Evolutionary conservation across 2,329 filamentous ascomycete species (phyloP), one percentile per base, ranked within the genome.

Genomic region (Penicillium sp.): DNA sequence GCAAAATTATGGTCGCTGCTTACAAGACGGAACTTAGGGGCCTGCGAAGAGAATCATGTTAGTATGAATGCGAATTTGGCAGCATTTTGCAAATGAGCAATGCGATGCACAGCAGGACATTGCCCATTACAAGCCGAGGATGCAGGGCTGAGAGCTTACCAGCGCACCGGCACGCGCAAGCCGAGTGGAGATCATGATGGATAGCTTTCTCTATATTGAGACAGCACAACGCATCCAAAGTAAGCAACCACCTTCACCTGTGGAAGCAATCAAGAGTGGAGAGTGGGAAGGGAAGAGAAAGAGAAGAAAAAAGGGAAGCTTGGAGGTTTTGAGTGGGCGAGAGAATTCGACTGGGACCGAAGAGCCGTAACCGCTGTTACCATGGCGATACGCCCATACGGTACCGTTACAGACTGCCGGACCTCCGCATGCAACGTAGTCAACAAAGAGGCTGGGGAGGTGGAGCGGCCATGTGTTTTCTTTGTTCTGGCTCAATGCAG

Each of bases 161-260:
- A 81, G 74, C 74, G 75, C 78, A 77, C 78, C 77, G 68, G 76
- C 71, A 73, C 79, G 79, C 75, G 78, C 75, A 68, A 81, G 74
- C 75, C 77, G 75, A 68, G 78, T 75, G 70, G 79, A 78, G 72
- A 81, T 78, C 79, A 81, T 81, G 70, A 72, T 80, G 74, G 68
- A 72, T 72, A 74, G 62, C 58, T 58, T 71, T 76, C 74, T 75
- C 74, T 77, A 74, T 71, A 69, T 70, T 69, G 73, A 71, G 68
- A 70, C 70, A 67, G 69, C 72, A 73, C 71, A 70, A 72, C 73
- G 73, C 77, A 77, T 77, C 70, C 71, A 78, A 75, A 60, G 71
- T 60, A 66, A 72, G 67, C 68, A 70, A 68, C 73, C 72, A 76
- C 72, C 73, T 74, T 75, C 74, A 75, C 67, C 64, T 65, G 63